Base-by-base conservation (phyloP, 352 stramenopile genomes). In the Globisporangium emineosum region DNA sequence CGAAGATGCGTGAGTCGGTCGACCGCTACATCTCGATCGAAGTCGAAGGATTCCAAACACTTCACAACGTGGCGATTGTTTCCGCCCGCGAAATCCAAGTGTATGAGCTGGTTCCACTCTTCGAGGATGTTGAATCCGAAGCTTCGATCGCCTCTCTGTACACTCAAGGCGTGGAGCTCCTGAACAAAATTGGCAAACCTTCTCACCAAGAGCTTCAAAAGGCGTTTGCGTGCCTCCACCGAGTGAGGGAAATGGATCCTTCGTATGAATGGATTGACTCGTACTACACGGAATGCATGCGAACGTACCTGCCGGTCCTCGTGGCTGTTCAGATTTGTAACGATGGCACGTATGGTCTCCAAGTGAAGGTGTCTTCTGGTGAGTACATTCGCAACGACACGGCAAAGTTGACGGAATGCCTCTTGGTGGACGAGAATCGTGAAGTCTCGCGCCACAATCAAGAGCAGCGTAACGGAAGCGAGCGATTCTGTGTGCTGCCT, bases 211-310 rank as follows among this genome's bases (percentile, higher is more conserved):
- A 94, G 40, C 60, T 96, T 7, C 77, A 91, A 32, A 86, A 74
- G 42, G 83, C 86, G n/a, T 93, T 82, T 52, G 82, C 85, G 50
- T 92, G 86, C 57, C 68, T 96, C 56, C 77, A 75, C 49, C 80
- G 83, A 19, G 83, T 94, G 43, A 84, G 76, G 37, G 72, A 87
- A 13, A 64, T 91, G 25, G 77, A 94, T 55, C 78, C 81, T 23
- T 78, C 78, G 30, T 93, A 93, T 56, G 87, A 94, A 60, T 95
- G 88, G 88, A 89, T 94, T 42, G 79, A 92, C 58, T 92, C 81
- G 49, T 96, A 94, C 52, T 88, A 93, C 50, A 61, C 61, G 0
- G 76, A 90, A 51, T 91, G 84, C 54, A 68, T 81, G 62, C 79
- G 81, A 2, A 70, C 77, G 59, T 94, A 93, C 54, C 66, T 91